A percentile compares a stretch with the other conserved stretches of the same genome.
Conservation (phyloP, 805 yeast genomes). For the Metschnikowia gelsemii region DNA sequence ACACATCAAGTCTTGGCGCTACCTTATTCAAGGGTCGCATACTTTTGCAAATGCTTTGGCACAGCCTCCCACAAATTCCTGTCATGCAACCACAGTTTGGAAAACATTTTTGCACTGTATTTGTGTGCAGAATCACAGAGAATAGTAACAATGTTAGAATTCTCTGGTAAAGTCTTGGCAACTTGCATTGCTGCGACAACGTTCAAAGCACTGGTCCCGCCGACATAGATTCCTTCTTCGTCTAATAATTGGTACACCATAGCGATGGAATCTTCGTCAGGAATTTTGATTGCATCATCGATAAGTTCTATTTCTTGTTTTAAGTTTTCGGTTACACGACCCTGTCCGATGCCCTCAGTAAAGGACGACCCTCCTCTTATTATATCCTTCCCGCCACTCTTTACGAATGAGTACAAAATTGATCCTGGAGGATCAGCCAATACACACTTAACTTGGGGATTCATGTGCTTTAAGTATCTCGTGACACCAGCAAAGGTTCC, state of each 20-base stretch:
- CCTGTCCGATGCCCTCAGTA: conserved; percentile 97
- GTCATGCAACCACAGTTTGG: conserved; percentile 69
- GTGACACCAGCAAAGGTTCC: conserved; percentile 90
- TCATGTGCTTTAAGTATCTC: conserved; percentile 67
- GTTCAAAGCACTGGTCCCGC: conserved; percentile 88
- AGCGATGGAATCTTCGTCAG: conserved; percentile 76
- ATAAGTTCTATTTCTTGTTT: conserved; percentile 66
- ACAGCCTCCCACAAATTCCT: conserved; percentile 65
- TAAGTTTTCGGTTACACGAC: conserved; percentile 83
- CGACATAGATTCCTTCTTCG: conserved; percentile 87
- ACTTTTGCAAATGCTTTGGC: conserved; percentile 70
- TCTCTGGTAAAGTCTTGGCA: conserved; percentile 74
- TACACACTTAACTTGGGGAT: conserved; percentile 58
- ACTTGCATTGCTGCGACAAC: conserved; percentile 85
- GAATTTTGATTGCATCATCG: conserved; percentile 77
- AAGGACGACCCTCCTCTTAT: conserved; percentile 81
- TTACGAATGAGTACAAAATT: conserved; percentile 74
- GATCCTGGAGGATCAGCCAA: conserved; percentile 96
- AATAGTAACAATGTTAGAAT: conserved; percentile 81
- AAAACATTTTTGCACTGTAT: conserved; percentile 78
- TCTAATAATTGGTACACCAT: conserved; percentile 83
- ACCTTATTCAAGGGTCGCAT: conserved; percentile 45
- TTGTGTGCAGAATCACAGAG: conserved; percentile 89
- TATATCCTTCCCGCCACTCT: conserved; percentile 62
- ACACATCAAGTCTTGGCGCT: neutral